These are phyloP conservation scores for Boechera retrofracta DNA, from an alignment of 345 rosid species.

Conservation along the genomic window DNA sequence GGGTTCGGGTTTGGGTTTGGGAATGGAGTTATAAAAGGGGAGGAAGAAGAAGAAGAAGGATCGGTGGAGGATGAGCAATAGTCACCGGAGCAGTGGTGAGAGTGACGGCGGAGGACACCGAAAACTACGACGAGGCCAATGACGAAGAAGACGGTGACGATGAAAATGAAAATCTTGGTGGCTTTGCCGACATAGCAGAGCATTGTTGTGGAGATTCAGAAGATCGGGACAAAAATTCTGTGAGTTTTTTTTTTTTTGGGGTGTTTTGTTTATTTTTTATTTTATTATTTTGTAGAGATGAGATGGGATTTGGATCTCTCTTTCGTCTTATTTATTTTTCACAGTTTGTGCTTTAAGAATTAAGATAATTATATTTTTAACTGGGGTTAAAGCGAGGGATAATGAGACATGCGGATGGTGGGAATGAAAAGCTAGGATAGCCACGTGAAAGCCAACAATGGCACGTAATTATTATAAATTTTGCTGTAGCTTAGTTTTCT, in stretches of 20 bases:
- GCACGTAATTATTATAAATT: conserved; percentile 24
- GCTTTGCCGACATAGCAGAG: conserved; percentile 98
- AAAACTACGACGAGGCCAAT: conserved; percentile 73
- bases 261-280: background rate
- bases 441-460: conserved; percentile 44
- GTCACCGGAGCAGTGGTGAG: conserved; percentile 66
- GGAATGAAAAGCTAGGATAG: conserved; percentile 31
- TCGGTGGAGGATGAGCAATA: conserved; percentile 51
- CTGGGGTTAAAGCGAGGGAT: conserved; percentile 7
- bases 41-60: conserved; percentile 46
- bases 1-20: conserved; percentile 49
- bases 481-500: background rate
- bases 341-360: too few species aligned
- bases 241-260: background rate
- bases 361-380: background rate
- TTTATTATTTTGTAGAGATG: too few species aligned
- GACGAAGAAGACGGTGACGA: conserved; percentile 69
- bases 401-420: conserved; percentile 32
- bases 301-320: too few species aligned
- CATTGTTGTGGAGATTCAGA: conserved; percentile 31
- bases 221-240: conserved; percentile 12
- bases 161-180: conserved; percentile 97
- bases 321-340: background rate
- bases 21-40: conserved; percentile 52
- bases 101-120: conserved; percentile 63